These are phyloP conservation scores for Murraya paniculata DNA, from an alignment of 345 rosid genomes.

Conservation along the genomic window DNA sequence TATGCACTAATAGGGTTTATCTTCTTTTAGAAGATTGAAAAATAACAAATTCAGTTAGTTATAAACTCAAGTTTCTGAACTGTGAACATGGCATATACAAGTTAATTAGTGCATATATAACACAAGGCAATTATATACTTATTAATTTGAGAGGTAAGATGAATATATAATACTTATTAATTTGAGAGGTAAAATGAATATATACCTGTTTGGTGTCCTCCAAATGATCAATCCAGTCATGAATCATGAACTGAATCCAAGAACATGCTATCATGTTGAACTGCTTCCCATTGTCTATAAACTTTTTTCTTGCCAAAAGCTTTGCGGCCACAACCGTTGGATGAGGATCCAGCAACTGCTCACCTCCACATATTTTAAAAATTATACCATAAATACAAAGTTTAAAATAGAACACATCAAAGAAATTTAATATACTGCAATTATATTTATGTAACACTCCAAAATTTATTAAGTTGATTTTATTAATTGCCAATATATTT, in stretches of 20 bases:
- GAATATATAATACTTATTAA: background rate
- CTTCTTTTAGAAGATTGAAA: too few relatives aligned
- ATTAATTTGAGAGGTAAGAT: background rate
- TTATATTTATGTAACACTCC: too few relatives aligned
- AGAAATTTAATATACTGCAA: too few relatives aligned
- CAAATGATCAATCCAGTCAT: slow-evolving; percentile 86
- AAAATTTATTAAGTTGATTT: too few relatives aligned
- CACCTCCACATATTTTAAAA: background rate
- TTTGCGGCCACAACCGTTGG: slow-evolving; percentile 65
- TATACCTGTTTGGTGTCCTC: slow-evolving; percentile 66
- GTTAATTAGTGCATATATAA: too few relatives aligned
- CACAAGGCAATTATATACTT: background rate
- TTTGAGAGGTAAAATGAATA: background rate
- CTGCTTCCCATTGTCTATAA: slow-evolving; percentile 59
- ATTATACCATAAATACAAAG: background rate
- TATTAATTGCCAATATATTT: background rate
- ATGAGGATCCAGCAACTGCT: slow-evolving; percentile 68
- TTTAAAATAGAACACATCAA: too few relatives aligned
- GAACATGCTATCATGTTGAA: slow-evolving; percentile 76
- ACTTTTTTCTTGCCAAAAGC: slow-evolving; percentile 52
- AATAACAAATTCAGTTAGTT: too few relatives aligned
- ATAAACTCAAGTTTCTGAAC: too few relatives aligned
- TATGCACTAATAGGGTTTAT: too few relatives aligned
- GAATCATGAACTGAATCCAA: slow-evolving; percentile 88
- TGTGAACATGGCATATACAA: too few relatives aligned